Conservation (phyloP, 2,329 filamentous ascomycete genomes). For the Domatiomyces catenatus region DNA sequence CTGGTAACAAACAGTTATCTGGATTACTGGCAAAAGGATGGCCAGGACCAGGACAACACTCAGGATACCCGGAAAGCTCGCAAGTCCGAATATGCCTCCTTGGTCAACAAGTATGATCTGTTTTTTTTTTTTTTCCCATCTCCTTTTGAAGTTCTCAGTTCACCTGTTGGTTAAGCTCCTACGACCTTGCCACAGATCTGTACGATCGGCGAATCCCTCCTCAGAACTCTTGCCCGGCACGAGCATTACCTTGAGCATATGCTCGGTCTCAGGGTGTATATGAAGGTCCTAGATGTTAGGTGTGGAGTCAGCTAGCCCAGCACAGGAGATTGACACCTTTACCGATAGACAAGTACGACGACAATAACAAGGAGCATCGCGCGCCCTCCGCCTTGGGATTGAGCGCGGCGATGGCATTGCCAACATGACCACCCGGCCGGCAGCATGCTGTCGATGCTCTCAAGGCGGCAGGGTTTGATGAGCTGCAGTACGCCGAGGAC, state of each 20-base stretch:
- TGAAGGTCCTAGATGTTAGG: conserved; percentile 87
- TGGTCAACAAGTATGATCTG: conserved; percentile 68
- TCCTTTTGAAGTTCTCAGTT: too few relatives aligned
- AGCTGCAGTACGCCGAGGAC: conserved; percentile 71
- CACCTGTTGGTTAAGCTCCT: conserved; percentile 52
- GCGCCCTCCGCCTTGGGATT: conserved; percentile 83
- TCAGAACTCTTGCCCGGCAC: conserved; percentile 83
- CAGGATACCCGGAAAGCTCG: conserved; percentile 66
- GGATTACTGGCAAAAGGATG: conserved; percentile 89
- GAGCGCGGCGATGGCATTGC: conserved; percentile 93
- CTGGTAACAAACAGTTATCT: conserved; percentile 82
- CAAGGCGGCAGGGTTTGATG: conserved; percentile 72
- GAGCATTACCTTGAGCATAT: conserved; percentile 92
- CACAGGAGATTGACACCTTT: conserved; percentile 92
- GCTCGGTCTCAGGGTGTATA: conserved; percentile 70
- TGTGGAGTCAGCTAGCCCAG: conserved; percentile 93
- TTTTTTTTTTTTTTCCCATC: conserved; percentile 2
- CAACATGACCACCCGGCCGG: conserved; percentile 81
- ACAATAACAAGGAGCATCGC: conserved; percentile 70
- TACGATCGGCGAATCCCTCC: conserved; percentile 80
- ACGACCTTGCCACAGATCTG: conserved; percentile 88
- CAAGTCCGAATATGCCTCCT: conserved; percentile 74
- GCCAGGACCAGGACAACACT: conserved; percentile 57
- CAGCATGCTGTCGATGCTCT: conserved; percentile 70
- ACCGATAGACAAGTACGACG: conserved; percentile 87